Base-by-base conservation (phyloP, 2,329 filamentous ascomycete species). In the Ophiostoma sp. region DNA sequence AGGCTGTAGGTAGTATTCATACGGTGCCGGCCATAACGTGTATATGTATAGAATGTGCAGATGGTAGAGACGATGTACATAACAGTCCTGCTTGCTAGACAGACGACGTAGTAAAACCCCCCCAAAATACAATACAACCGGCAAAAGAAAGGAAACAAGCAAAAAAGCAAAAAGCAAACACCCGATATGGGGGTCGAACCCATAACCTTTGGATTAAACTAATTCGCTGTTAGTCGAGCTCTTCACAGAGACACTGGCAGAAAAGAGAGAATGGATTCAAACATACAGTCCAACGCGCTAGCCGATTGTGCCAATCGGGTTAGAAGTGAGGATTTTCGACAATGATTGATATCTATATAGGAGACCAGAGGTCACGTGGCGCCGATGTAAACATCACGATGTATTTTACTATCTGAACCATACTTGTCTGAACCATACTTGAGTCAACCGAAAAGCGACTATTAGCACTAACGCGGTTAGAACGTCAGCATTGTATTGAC, bases 251-350 rank as follows among this genome's bases (percentile, higher is more conserved):
- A 27, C 27, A 27, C 27, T 2, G 27, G 27, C 27, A 27, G 49
- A 27, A 18, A 27, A 12, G 3, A 27, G 18, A 55, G 18, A 27
- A 4, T 7, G 27, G 49, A 27, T 47, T 27, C 27, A 27, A 55
- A 55, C 49, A 55, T 55, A 55, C 49, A 65, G 67, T 55, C 64
- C 42, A 66, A 66, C 64, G 44, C 58, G 58, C 58, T 62, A 62
- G 58, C 58, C 58, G 58, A 62, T 62, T 62, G 58, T 62, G 58
- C 58, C 58, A 62, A 62, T 62, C 58, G 58, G 58, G 58, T 62
- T 18, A 18, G 49, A 55, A 55, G 49, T 55, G 49, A 55, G 49
- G 18, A 36, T 27, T 55, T 27, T 27, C 14, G 49, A 55, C 11
- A 55, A 55, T 27, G 9, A 55, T 55, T 55, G 49, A 55, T 4